Conservation (phyloP, 1,139 yeast species). For the Wickerhamiella infanticola region DNA sequence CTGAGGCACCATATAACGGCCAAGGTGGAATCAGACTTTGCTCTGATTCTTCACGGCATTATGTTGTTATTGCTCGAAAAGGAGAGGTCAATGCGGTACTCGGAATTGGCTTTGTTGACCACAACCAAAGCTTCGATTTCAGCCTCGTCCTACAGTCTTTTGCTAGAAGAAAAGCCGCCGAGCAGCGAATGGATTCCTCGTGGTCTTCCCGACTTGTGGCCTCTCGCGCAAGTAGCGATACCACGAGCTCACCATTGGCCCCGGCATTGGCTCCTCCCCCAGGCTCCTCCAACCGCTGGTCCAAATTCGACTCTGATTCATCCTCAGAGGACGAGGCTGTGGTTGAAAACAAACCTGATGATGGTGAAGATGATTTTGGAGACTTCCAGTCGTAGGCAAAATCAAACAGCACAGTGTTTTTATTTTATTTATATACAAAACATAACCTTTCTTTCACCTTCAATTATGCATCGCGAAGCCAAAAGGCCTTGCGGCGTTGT, state of each 20-base stretch:
- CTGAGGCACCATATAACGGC: constrained; percentile 13
- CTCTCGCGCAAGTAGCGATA: neutral
- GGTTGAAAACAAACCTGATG: neutral
- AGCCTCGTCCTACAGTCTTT: constrained; percentile 27
- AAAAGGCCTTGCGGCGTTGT: constrained; percentile 39
- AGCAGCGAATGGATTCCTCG: neutral
- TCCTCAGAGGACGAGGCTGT: neutral
- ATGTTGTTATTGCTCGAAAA: constrained; percentile 12
- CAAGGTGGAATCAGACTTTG: constrained; percentile 11
- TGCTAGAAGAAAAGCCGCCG: constrained; percentile 18
- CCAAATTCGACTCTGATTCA: neutral
- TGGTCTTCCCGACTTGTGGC: neutral
- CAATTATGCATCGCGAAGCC: constrained; percentile 44
- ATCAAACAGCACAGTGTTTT: constrained; percentile 1
- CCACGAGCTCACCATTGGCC: neutral
- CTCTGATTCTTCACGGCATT: constrained; percentile 12
- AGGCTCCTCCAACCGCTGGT: neutral
- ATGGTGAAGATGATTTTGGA: constrained; percentile 14
- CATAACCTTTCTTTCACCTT: neutral
- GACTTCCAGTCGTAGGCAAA: constrained; percentile 10
- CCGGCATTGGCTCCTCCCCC: neutral
- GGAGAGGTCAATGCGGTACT: constrained; percentile 23
- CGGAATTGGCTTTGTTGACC: constrained; percentile 29
- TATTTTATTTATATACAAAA: constrained; percentile 2
- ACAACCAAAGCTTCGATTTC: constrained; percentile 26